Conservation (phyloP, 2,329 filamentous ascomycete genomes). For the Cordyceps cicadae region DNA sequence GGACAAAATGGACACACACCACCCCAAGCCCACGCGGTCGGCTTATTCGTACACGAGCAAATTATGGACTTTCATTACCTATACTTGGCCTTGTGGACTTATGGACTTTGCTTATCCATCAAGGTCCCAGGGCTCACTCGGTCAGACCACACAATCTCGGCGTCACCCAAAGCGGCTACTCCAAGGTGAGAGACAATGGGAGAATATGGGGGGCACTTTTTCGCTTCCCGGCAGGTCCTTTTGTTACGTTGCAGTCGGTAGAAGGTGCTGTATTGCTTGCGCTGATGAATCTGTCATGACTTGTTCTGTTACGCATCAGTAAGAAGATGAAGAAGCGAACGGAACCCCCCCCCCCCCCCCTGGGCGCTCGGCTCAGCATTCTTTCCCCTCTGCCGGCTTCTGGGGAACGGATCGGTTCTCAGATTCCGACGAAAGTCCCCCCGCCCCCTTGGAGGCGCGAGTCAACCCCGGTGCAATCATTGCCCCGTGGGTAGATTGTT, state of each 20-base stretch:
- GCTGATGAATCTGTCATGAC: neutral
- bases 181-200: too few relatives aligned
- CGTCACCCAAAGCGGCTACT: conserved; percentile 7
- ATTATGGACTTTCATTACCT: neutral
- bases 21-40: neutral
- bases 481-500: neutral
- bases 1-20: too few relatives aligned
- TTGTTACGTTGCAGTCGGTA: neutral
- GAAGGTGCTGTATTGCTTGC: neutral
- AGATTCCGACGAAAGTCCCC: neutral
- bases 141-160: neutral
- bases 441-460: neutral
- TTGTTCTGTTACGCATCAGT: neutral
- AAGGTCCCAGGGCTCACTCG: neutral
- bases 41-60: neutral
- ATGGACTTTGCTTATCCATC: neutral
- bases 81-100: too few relatives aligned
- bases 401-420: neutral
- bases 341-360: neutral
- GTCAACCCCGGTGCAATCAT: neutral
- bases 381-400: neutral
- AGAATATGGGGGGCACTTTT: neutral
- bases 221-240: neutral
- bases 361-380: neutral
- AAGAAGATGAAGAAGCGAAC: neutral